Conservation (phyloP, 2,329 filamentous ascomycete genomes). For the Phyllosticta paracitricarpa region DNA sequence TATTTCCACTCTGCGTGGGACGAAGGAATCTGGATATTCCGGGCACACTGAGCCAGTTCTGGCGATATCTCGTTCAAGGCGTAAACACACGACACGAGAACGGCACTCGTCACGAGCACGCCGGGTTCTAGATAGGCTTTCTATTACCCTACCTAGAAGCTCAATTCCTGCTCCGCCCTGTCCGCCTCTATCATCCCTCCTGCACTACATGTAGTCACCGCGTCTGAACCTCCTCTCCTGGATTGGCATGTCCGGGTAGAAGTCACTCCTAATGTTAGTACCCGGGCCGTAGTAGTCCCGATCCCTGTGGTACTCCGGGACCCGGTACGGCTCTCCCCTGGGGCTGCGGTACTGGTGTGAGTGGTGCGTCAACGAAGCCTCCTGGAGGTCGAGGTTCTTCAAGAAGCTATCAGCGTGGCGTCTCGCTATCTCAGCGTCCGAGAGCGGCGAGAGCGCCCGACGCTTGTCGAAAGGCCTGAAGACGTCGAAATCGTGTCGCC, state of each 20-base stretch:
- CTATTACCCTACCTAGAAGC: neutral
- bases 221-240: neutral
- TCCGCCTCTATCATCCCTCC: neutral
- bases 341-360: neutral
- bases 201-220: neutral
- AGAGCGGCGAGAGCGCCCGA: neutral
- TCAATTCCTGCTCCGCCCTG: neutral
- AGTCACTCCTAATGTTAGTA: neutral
- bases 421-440: neutral
- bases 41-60: neutral
- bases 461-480: neutral
- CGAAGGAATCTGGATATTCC: neutral
- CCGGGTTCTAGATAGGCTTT: neutral
- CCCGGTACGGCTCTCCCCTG: neutral
- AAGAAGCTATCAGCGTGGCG: neutral
- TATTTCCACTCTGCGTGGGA: neutral
- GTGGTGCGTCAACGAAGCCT: neutral
- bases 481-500: neutral
- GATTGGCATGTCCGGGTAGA: neutral
- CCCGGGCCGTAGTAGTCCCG: neutral
- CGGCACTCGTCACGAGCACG: neutral
- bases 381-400: neutral
- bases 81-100: neutral
- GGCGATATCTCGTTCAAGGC: neutral
- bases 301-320: neutral